A percentile compares a stretch with the other conserved stretches of the same genome.
phyloP scores from a whole-genome alignment of 257 asterid genomes.

The Gentiana macrophylla region DNA sequence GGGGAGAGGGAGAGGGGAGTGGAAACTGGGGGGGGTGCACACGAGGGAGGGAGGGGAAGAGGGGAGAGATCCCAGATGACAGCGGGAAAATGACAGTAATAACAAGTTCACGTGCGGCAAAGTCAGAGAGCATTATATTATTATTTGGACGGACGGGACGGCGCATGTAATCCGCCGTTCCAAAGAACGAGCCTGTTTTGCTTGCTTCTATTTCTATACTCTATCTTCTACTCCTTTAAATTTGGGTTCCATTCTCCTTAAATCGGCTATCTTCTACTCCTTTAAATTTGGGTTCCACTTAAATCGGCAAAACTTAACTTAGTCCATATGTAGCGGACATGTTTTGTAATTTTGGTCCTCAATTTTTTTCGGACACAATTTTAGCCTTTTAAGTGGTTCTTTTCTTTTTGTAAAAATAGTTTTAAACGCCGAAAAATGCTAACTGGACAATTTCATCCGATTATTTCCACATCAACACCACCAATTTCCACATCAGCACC shows the following conservation, averaged over 20 bases:
- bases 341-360: too few species aligned
- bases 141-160: background rate
- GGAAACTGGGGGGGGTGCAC: constrained; percentile 1
- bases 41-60: background rate
- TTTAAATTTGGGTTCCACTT: background rate
- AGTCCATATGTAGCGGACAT: too few species aligned
- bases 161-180: constrained; percentile 41
- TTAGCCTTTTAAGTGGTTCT: too few species aligned
- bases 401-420: too few species aligned
- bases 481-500: too few species aligned
- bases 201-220: constrained; percentile 13
- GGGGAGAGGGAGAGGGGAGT: too few species aligned
- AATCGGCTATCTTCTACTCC: background rate
- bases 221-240: background rate
- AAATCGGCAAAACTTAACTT: too few species aligned
- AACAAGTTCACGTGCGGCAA: constrained; percentile 38
- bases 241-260: too few species aligned
- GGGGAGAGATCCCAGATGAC: constrained; percentile 24
- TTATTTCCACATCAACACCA: too few species aligned
- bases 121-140: constrained; percentile 22
- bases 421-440: too few species aligned
- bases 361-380: too few species aligned
- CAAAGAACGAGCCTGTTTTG: constrained; percentile 9
- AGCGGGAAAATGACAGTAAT: constrained; percentile 2
- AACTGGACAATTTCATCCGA: too few species aligned